Conservation (phyloP, 1,139 yeast species). For the Williopsis jadinii region DNA sequence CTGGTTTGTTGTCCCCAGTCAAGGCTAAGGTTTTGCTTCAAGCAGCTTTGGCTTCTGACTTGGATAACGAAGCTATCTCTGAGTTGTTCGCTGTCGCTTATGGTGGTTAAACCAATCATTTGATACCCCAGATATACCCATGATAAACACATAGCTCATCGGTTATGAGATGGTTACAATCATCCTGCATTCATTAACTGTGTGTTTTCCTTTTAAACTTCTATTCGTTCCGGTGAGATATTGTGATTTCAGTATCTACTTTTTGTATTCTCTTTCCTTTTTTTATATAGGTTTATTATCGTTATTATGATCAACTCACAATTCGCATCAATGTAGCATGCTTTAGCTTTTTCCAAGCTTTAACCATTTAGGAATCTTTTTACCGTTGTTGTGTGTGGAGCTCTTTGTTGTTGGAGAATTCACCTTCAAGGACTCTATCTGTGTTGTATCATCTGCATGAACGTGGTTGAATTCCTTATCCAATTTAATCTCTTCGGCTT, state of each 20-base stretch:
- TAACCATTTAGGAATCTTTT: conserved; percentile 7
- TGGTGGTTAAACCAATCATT: conserved; percentile 26
- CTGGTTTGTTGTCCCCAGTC: conserved; percentile 49
- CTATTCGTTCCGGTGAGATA: too few relatives aligned
- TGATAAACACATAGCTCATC: too few relatives aligned
- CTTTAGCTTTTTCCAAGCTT: conserved; percentile 3
- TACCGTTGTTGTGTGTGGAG: neutral
- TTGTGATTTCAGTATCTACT: too few relatives aligned
- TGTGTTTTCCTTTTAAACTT: neutral
- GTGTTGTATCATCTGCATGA: too few relatives aligned
- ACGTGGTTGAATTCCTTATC: conserved; percentile 1
- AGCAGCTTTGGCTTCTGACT: conserved; percentile 41
- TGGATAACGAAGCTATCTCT: conserved; percentile 31
- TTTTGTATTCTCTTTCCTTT: neutral
- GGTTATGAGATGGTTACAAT: too few relatives aligned
- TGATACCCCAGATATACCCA: too few relatives aligned
- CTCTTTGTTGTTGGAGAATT: too few relatives aligned
- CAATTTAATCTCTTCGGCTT: conserved; percentile 27
- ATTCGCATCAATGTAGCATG: too few relatives aligned
- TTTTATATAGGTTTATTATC: neutral
- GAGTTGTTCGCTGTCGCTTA: conserved; percentile 39
- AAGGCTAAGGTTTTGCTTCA: conserved; percentile 47
- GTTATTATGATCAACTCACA: too few relatives aligned
- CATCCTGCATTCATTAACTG: neutral
- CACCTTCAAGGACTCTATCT: too few relatives aligned